phyloP scores from a whole-genome alignment of 257 asterid species.

The Solanum tarapatanum region DNA sequence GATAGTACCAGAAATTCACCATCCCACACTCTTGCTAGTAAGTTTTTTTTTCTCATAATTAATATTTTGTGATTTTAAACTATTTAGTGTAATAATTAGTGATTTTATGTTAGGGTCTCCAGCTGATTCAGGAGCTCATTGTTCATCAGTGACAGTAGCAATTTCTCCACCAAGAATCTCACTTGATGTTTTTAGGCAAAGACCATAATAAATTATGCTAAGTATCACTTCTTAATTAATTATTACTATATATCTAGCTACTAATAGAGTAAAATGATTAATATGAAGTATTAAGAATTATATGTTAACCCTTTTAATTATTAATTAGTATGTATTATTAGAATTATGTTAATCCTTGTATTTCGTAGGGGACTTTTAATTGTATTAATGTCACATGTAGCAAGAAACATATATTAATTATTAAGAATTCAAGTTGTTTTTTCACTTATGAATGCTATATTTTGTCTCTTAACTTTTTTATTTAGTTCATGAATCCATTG shows the following conservation, averaged over 20 bases:
- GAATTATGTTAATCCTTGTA: background rate
- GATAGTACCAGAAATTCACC: constrained; percentile 40
- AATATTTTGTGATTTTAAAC: background rate
- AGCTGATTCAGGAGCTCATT: constrained; percentile 64
- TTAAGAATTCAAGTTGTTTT: background rate
- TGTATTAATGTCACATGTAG: background rate
- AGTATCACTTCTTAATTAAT: background rate
- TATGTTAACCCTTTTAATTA: background rate
- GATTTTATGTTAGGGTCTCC: constrained; percentile 66
- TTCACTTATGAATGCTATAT: background rate
- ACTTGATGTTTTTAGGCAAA: constrained; percentile 55
- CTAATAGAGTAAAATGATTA: background rate
- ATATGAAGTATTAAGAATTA: background rate
- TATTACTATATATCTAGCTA: background rate
- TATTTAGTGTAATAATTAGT: background rate
- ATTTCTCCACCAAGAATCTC: constrained; percentile 80
- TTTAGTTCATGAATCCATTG: background rate
- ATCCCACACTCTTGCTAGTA: constrained; percentile 30
- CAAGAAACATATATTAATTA: background rate
- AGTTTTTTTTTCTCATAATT: constrained; percentile 1
- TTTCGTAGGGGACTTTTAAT: background rate
- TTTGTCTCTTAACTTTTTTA: background rate
- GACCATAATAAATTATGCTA: constrained; percentile 19
- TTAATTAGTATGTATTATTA: background rate
- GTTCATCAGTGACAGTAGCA: constrained; percentile 68